Evolutionary conservation across 2,329 filamentous ascomycete species (phyloP).

Genomic region (Pestalotiopsis sp.): DNA sequence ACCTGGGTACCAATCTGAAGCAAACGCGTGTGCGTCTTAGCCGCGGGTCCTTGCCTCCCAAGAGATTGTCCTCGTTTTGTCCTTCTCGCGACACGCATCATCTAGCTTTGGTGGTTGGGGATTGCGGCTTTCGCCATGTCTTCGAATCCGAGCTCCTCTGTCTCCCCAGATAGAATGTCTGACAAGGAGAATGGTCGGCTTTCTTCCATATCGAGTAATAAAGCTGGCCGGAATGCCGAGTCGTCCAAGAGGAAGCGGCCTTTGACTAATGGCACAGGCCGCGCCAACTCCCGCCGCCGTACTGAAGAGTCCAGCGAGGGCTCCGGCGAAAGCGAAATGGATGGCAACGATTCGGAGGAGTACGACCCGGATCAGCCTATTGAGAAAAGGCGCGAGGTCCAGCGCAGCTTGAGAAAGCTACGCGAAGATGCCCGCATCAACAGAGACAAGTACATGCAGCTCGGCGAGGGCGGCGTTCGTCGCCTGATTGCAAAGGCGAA

Average conservation of each 20-base stretch:
- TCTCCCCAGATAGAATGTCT: constrained; percentile 9
- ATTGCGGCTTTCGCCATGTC: constrained; percentile 10
- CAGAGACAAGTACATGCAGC: constrained; percentile 70
- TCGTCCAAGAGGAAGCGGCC: constrained; percentile 33
- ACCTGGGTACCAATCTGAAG: not conserved
- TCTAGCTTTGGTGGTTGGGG: not conserved
- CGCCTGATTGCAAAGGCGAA: constrained; percentile 71
- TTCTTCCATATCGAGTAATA: constrained; percentile 33
- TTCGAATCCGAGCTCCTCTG: constrained; percentile 1
- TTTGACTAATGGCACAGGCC: constrained; percentile 30
- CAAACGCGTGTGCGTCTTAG: not conserved
- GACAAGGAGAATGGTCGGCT: constrained; percentile 16
- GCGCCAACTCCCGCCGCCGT: constrained; percentile 31
- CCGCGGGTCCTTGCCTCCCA: not conserved
- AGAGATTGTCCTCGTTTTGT: not conserved
- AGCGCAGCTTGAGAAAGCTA: constrained; percentile 72
- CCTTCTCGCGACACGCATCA: not conserved
- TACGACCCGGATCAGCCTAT: constrained; percentile 86
- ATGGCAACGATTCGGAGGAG: constrained; percentile 38
- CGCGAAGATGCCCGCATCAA: constrained; percentile 64
- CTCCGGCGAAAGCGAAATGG: constrained; percentile 15
- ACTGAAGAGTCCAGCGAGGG: constrained; percentile 28
- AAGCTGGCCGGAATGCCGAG: constrained; percentile 25
- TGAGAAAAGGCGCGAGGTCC: constrained; percentile 71
- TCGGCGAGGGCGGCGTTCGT: constrained; percentile 66